Evolutionary conservation across 352 stramenopile species (phyloP), one percentile per base, ranked within the genome.

Genomic region (Saprolegnia diclina): DNA sequence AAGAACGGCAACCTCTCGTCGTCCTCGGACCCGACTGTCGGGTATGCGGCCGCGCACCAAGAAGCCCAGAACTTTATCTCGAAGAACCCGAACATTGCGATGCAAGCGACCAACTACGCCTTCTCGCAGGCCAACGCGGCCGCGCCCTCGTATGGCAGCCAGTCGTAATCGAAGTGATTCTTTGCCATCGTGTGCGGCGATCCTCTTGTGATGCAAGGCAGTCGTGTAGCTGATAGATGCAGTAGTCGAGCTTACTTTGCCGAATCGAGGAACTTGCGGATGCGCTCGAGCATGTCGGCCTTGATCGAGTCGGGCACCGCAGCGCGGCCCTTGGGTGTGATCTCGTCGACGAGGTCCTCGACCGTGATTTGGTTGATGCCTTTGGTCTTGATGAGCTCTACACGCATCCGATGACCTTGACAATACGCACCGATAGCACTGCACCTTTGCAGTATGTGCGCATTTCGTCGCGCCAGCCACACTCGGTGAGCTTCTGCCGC

Each of bases 281-380:
- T 97, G 72, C 91, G 83, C 38, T 94, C 79, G 38, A 98, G 74
- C 68, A 98, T 81, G 53, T 97, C 90, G 22, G 70, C 79, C 74
- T 96, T 97, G 19, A 98, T 81, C 13, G 85, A 81, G 44, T 95
- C 85, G 1, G 93, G 93, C 64, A 98, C 90, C 0, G 90, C 92
- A 9, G 82, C 81, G 85, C 84, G 78, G 56, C 85, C 91, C 79
- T 85, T 84, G 13, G 90, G 92, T 19, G 89, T 97, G 65, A 98
- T 96, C 70, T 97, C 89, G 29, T 93, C 83, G 21, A 98, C 87
- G 52, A 98, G 75, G 71, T 98, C 91, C 68, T 98, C 94, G 44
- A 98, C 90, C 0, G 91, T 98, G 59, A 98, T 95, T 74, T 97
- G 89, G 69, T 98, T 88, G 62, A 98, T 91, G 22, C 92, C 93